A percentile compares a stretch with the other conserved stretches of the same genome.
Evolutionary conservation across 1,139 yeast species (phyloP).

Genomic region (Martiniozyma asiatica): DNA sequence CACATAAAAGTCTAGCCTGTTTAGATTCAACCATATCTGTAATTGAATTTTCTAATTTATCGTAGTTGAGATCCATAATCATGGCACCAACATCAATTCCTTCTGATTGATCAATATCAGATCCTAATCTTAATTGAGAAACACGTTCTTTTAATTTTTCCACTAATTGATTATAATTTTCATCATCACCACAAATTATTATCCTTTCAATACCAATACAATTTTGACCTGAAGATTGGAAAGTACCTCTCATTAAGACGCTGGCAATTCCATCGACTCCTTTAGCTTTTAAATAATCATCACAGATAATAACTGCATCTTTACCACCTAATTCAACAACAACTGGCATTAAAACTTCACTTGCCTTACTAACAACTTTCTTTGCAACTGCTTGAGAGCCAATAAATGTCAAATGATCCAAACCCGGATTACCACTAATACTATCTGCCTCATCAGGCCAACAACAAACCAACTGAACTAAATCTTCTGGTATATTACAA

Average conservation of each 20-base stretch:
- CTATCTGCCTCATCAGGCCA: conserved; percentile 82
- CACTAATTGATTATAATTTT: conserved; percentile 51
- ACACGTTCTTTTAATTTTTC: conserved; percentile 47
- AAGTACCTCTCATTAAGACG: conserved; percentile 82
- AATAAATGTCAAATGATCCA: conserved; percentile 83
- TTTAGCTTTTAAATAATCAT: conserved; percentile 41
- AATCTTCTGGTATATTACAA: conserved; percentile 65
- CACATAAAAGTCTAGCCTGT: conserved; percentile 56
- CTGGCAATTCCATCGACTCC: conserved; percentile 56
- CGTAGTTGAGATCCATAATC: conserved; percentile 69
- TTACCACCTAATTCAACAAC: conserved; percentile 95
- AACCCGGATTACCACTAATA: conserved; percentile 70
- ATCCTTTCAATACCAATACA: conserved; percentile 96
- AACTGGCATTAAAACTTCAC: conserved; percentile 76
- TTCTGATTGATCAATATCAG: conserved; percentile 80
- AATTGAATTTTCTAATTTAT: conserved; percentile 49
- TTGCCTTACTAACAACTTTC: conserved; percentile 70
- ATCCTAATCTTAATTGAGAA: conserved; percentile 59
- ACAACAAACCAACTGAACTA: conserved; percentile 70
- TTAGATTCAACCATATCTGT: conserved; percentile 68
- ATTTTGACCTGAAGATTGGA: conserved; percentile 94
- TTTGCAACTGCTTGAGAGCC: conserved; percentile 95
- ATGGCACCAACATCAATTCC: conserved; percentile 95
- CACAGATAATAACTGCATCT: conserved; percentile 79
- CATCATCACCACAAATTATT: conserved; percentile 41